Conservation (phyloP, 768 basidiomycete species). For the Serendipita vermifera region DNA sequence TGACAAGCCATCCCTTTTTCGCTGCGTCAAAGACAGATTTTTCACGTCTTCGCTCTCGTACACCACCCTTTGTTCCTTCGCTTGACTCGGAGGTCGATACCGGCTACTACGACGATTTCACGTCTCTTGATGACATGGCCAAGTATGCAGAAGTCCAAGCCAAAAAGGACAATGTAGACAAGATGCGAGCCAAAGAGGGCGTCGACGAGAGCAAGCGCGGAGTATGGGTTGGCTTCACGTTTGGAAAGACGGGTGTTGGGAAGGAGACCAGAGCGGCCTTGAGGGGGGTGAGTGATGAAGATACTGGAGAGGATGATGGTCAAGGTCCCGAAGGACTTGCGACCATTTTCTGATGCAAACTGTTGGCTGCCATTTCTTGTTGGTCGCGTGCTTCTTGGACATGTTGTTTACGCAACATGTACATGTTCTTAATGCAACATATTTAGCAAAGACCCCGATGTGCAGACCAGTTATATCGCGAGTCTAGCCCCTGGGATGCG, state of each 20-base stretch:
- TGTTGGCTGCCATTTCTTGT: neutral
- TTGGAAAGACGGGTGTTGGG: constrained; percentile 74
- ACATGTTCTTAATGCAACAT: too few relatives aligned
- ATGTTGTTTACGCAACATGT: too few relatives aligned
- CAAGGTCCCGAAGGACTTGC: constrained; percentile 9
- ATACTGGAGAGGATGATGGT: neutral
- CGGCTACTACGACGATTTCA: constrained; percentile 89
- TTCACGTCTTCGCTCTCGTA: constrained; percentile 43
- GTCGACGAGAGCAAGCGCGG: constrained; percentile 48
- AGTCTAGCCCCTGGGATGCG: too few relatives aligned
- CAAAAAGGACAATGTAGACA: constrained; percentile 90
- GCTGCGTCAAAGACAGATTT: constrained; percentile 58
- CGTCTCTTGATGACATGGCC: constrained; percentile 84
- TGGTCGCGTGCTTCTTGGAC: neutral
- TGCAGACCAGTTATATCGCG: too few relatives aligned
- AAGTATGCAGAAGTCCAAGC: constrained; percentile 98
- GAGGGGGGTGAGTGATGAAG: constrained; percentile 10
- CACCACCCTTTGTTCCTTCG: constrained; percentile 87
- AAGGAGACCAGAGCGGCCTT: constrained; percentile 1
- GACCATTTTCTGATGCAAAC: constrained; percentile 15
- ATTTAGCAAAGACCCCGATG: too few relatives aligned
- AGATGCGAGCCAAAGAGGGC: constrained; percentile 70
- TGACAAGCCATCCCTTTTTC: constrained; percentile 78
- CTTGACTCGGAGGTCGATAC: constrained; percentile 91
- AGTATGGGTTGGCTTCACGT: constrained; percentile 87